A percentile compares a stretch with the other conserved stretches of the same genome.
phyloP scores from a whole-genome alignment of 139 green algal genomes.

The Astrephomene gubernaculifera region DNA sequence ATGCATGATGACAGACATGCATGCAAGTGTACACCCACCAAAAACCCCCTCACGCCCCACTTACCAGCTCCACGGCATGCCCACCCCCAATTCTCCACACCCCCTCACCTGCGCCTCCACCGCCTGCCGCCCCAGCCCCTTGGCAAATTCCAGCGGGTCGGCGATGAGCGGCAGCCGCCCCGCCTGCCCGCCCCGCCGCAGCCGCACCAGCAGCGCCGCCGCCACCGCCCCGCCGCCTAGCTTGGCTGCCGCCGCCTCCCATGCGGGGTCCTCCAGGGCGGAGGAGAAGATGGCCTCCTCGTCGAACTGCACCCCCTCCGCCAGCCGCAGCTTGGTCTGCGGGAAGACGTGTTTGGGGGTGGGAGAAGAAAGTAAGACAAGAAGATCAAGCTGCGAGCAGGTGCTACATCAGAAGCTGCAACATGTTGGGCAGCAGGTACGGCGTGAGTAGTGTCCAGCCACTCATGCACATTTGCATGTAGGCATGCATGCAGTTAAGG shows the following conservation, averaged over 20 bases:
- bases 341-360: background rate
- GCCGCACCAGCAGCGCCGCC: background rate
- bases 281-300: constrained; percentile 22
- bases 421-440: background rate
- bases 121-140: background rate
- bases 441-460: background rate
- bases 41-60: background rate
- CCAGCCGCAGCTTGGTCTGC: background rate
- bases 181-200: background rate
- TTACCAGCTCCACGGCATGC: background rate
- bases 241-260: constrained; percentile 6
- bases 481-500: background rate
- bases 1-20: no score
- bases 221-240: background rate
- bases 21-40: no score
- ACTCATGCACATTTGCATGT: background rate
- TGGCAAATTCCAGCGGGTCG: constrained; percentile 18
- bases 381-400: background rate
- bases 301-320: background rate
- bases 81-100: no score
- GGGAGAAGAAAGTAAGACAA: no score
- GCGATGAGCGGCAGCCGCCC: background rate
- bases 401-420: background rate
- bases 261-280: background rate
- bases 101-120: background rate